Conservation (phyloP, 768 basidiomycete genomes). For the Podaxis mareebaensis region DNA sequence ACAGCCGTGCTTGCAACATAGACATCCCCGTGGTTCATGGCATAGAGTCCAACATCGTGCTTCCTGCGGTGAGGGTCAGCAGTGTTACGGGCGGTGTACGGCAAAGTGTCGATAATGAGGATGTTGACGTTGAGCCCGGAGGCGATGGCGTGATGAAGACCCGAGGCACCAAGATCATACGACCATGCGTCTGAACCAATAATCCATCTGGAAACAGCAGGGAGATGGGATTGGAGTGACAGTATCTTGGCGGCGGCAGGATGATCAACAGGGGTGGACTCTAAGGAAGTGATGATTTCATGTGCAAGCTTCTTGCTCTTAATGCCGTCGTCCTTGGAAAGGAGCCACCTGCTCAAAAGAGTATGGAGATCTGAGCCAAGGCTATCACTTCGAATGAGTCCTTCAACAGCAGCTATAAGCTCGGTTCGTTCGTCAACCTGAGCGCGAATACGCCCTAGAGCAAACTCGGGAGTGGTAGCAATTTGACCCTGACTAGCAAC, state of each 20-base stretch:
- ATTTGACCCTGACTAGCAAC: constrained; percentile 67
- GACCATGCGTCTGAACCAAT: constrained; percentile 99
- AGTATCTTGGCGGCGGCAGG: constrained; percentile 58
- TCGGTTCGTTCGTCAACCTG: constrained; percentile 74
- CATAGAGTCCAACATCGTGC: constrained; percentile 96
- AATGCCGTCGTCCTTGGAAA: constrained; percentile 66
- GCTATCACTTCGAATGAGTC: constrained; percentile 55
- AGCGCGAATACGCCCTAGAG: constrained; percentile 87
- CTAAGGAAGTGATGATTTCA: constrained; percentile 53
- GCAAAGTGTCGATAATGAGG: constrained; percentile 89
- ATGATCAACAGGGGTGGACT: constrained; percentile 38
- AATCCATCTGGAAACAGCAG: constrained; percentile 86
- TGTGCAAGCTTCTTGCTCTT: constrained; percentile 63
- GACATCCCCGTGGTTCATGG: constrained; percentile 97
- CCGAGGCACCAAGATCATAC: constrained; percentile 93
- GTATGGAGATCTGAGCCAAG: constrained; percentile 61
- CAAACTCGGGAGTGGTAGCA: constrained; percentile 93
- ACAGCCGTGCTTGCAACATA: constrained; percentile 95
- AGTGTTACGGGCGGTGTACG: constrained; percentile 78
- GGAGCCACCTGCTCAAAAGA: constrained; percentile 77
- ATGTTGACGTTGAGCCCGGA: constrained; percentile 93
- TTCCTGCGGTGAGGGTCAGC: constrained; percentile 78
- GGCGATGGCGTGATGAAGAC: constrained; percentile 91
- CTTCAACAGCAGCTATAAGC: constrained; percentile 64
- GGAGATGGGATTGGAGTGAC: constrained; percentile 59